These are phyloP conservation scores for Tylopilus cervinicoccineus DNA, from an alignment of 768 basidiomycete genomes.

Conservation along the genomic window DNA sequence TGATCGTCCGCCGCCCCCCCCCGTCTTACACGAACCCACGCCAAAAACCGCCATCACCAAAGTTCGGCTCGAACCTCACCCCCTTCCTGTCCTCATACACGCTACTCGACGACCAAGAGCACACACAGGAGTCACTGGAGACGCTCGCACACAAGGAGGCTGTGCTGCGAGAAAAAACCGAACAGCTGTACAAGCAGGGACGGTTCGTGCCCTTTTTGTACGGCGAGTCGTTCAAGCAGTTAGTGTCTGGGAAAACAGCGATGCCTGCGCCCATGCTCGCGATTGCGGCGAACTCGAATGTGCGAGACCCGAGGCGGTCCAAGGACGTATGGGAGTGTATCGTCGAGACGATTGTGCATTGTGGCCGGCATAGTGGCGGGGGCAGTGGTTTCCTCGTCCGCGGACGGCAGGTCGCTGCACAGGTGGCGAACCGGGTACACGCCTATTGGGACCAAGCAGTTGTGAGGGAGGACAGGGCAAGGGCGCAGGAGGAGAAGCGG, in stretches of 20 bases:
- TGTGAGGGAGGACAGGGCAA: conserved; percentile 56
- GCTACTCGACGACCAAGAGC: conserved; percentile 47
- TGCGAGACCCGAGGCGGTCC: conserved; percentile 23
- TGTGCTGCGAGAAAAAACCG: conserved; percentile 39
- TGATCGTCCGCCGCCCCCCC: conserved; percentile 63
- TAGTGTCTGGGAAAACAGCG: conserved; percentile 3
- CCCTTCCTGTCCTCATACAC: conserved; percentile 61
- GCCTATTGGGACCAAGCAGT: conserved; percentile 73
- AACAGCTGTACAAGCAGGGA: conserved; percentile 43
- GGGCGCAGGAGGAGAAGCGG: conserved; percentile 61
- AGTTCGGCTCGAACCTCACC: conserved; percentile 50
- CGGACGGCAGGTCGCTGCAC: conserved; percentile 44
- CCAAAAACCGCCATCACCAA: conserved; percentile 57
- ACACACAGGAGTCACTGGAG: conserved; percentile 38
- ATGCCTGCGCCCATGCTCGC: conserved; percentile 1
- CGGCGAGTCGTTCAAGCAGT: conserved; percentile 21
- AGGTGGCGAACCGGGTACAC: conserved; percentile 62
- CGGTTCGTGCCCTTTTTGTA: conserved; percentile 40
- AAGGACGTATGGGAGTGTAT: conserved; percentile 59
- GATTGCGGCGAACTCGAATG: conserved; percentile 15
- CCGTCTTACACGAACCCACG: conserved; percentile 59
- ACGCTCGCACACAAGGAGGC: conserved; percentile 42
- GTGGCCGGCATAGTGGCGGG: conserved; percentile 17
- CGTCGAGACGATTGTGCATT: conserved; percentile 41
- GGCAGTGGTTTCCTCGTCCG: conserved; percentile 8